Evolutionary conservation across 1,139 yeast species (phyloP).

Genomic region (Geotrichum macrosporum): DNA sequence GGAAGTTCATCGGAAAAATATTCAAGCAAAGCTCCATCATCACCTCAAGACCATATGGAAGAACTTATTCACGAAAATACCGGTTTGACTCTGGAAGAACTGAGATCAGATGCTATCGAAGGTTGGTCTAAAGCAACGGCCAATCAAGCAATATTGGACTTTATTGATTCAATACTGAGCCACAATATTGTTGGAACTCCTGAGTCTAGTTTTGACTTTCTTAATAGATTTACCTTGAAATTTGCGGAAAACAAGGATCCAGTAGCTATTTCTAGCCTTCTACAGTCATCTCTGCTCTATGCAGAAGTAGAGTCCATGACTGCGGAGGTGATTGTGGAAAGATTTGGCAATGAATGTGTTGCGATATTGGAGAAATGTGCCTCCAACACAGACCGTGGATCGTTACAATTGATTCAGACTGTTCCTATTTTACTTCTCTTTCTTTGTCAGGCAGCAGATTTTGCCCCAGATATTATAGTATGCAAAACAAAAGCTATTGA

Average conservation of each 20-base stretch:
- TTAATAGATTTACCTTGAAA: conserved; percentile 3
- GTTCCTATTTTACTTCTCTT: conserved; percentile 55
- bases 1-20: conserved; percentile 14
- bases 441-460: conserved; percentile 50
- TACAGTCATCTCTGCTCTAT: conserved; percentile 2
- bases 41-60: conserved; percentile 1
- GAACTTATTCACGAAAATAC: neutral
- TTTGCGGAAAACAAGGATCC: neutral
- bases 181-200: neutral
- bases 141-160: conserved; percentile 2
- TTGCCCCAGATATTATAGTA: conserved; percentile 53
- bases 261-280: neutral
- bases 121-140: conserved; percentile 7
- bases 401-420: conserved; percentile 28
- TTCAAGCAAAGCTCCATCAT: neutral
- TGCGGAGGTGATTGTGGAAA: neutral
- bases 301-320: neutral
- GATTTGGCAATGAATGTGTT: neutral
- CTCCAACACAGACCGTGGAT: neutral
- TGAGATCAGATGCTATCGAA: conserved; percentile 12
- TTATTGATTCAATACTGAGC: neutral
- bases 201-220: conserved; percentile 4
- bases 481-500: neutral
- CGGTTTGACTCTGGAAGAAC: neutral
- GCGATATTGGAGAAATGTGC: neutral